Evolutionary conservation across 441 rosid species (phyloP).

Genomic region (Erysimum pusillum): DNA sequence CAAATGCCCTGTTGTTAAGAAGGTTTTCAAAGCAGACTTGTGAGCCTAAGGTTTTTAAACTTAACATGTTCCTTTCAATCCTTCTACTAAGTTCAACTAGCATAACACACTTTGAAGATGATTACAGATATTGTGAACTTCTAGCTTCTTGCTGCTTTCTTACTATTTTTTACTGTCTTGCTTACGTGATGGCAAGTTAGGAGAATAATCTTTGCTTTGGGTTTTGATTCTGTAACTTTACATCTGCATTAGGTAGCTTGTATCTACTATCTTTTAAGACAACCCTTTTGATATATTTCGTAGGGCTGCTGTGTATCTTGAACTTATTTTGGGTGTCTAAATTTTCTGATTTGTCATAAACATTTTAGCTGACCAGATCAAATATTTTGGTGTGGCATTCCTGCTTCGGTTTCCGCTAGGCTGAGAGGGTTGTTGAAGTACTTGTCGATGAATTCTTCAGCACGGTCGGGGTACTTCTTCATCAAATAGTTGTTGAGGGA

Average conservation of each 20-base stretch:
- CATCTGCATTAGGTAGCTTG: not conserved
- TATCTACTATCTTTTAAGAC: not conserved
- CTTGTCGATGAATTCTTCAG: conserved; percentile 66
- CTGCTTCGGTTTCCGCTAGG: conserved; percentile 47
- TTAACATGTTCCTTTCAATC: no score
- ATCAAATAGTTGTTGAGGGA: conserved; percentile 67
- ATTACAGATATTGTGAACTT: not conserved
- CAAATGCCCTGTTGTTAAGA: conserved; percentile 26
- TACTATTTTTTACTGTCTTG: not conserved
- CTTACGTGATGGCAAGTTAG: no score
- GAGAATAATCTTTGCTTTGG: not conserved
- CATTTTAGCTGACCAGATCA: no score
- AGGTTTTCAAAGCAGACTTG: no score
- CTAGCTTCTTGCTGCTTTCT: not conserved
- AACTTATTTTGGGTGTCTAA: not conserved
- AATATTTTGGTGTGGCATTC: conserved; percentile 30
- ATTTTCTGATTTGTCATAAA: no score
- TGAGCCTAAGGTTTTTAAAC: no score
- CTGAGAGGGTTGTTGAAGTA: conserved; percentile 62
- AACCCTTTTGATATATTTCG: not conserved
- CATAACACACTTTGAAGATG: not conserved
- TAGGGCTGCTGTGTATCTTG: not conserved
- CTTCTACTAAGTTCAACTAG: not conserved
- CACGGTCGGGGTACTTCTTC: conserved; percentile 69
- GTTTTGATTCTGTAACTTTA: not conserved